phyloP scores from a whole-genome alignment of 1,284 basidiomycete species.

The Fistulina hepatica region DNA sequence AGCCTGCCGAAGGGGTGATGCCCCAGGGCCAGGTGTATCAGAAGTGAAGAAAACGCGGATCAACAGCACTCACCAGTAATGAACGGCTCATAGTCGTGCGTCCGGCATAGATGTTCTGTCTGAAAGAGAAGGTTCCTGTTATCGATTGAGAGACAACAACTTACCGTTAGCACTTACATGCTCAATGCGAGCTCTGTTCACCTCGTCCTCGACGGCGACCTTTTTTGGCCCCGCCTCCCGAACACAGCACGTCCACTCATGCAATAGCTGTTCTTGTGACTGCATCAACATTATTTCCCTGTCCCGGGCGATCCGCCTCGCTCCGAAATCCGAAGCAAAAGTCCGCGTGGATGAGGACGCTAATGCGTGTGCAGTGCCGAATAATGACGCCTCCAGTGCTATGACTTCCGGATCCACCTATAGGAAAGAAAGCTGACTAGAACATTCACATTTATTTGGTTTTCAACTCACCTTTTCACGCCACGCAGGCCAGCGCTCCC shows the following conservation, averaged over 20 bases:
- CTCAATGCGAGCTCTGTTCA: conserved; percentile 30
- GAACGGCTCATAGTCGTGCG: conserved; percentile 54
- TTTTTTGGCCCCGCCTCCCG: conserved; percentile 31
- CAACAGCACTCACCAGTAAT: too few relatives aligned
- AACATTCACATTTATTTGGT: not conserved
- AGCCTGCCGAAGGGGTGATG: too few relatives aligned
- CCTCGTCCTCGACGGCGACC: conserved; percentile 39
- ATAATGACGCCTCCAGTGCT: conserved; percentile 22
- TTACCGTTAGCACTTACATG: conserved; percentile 32
- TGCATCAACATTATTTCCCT: conserved; percentile 36
- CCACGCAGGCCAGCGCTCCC: conserved; percentile 29
- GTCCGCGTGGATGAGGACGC: conserved; percentile 14
- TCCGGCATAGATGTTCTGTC: conserved; percentile 45
- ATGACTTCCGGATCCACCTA: conserved; percentile 32
- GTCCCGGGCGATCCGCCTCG: conserved; percentile 32
- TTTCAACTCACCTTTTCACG: conserved; percentile 24
- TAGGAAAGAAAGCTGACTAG: not conserved
- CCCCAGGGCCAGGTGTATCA: too few relatives aligned
- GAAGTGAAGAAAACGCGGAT: too few relatives aligned
- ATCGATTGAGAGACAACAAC: conserved; percentile 3
- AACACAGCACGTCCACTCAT: conserved; percentile 38
- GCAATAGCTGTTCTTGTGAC: conserved; percentile 23
- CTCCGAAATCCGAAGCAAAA: conserved; percentile 36
- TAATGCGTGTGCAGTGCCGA: conserved; percentile 22
- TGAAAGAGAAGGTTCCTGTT: conserved; percentile 16